These are phyloP conservation scores for Beauveria sp. DNA, from an alignment of 2,329 filamentous ascomycete genomes.

Conservation along the genomic window DNA sequence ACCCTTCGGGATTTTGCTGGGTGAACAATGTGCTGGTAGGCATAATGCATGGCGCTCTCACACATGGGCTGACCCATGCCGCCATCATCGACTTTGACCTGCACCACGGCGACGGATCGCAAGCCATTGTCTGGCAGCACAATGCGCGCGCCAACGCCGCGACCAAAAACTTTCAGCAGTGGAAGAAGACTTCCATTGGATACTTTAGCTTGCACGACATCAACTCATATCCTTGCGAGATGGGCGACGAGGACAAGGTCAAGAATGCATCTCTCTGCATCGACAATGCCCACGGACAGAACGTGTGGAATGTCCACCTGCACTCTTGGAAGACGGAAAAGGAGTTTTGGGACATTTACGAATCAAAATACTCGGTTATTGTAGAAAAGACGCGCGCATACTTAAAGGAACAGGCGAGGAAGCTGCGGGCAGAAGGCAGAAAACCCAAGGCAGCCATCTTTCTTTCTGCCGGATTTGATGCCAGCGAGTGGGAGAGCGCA, in stretches of 20 bases:
- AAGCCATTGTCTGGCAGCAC: constrained; percentile 85
- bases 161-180: constrained; percentile 62
- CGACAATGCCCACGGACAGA: constrained; percentile 89
- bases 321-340: constrained; percentile 74
- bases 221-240: constrained; percentile 95
- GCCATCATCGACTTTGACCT: constrained; percentile 90
- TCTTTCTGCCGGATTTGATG: constrained; percentile 92
- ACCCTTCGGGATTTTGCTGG: constrained; percentile 96
- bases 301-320: constrained; percentile 92
- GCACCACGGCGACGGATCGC: constrained; percentile 92
- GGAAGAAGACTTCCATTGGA: constrained; percentile 81
- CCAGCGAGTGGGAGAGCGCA: constrained; percentile 84
- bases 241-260: constrained; percentile 87
- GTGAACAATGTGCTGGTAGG: constrained; percentile 97
- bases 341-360: constrained; percentile 88
- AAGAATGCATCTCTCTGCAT: constrained; percentile 91
- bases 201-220: constrained; percentile 98
- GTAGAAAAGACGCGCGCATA: constrained; percentile 76
- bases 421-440: constrained; percentile 50
- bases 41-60: constrained; percentile 80
- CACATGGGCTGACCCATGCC: constrained; percentile 83
- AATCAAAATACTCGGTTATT: constrained; percentile 66
- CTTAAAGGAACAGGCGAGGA: constrained; percentile 63
- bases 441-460: constrained; percentile 81
- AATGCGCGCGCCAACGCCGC: constrained; percentile 60